A percentile compares a stretch with the other conserved stretches of the same genome.
Evolutionary conservation across 116 monocot species (phyloP).

Genomic region (Papilionanthe hybrid): DNA sequence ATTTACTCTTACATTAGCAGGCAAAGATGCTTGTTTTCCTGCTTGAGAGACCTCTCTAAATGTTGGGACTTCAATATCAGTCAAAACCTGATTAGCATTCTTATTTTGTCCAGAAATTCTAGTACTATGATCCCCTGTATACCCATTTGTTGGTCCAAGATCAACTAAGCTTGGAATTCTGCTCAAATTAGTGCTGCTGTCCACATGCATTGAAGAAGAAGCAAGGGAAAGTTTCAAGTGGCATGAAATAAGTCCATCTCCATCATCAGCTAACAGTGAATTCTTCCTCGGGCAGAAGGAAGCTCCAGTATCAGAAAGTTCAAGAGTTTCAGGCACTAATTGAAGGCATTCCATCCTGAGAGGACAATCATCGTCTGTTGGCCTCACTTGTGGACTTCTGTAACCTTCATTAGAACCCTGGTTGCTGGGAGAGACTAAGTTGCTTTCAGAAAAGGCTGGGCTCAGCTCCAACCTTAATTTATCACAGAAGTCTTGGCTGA

Average conservation of each 20-base stretch:
- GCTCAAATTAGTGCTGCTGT: conserved; percentile 12
- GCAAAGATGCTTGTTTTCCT: conserved; percentile 16
- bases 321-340: conserved; percentile 33
- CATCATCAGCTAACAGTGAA: conserved; percentile 31
- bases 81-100: neutral
- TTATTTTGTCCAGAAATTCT: conserved; percentile 4
- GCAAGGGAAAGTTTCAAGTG: conserved; percentile 80
- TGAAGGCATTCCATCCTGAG: conserved; percentile 9
- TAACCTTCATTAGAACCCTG: conserved; percentile 47
- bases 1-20: conserved; percentile 50
- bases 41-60: conserved; percentile 6
- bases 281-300: conserved; percentile 46
- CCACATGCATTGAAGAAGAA: conserved; percentile 55
- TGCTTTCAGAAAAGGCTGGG: conserved; percentile 41
- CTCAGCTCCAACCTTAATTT: conserved; percentile 70
- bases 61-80: conserved; percentile 8
- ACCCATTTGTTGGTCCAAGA: conserved; percentile 8
- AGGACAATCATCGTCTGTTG: conserved; percentile 3
- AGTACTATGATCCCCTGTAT: conserved; percentile 9
- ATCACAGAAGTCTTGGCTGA: conserved; percentile 57
- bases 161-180: conserved; percentile 15
- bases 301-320: conserved; percentile 47
- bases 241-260: conserved; percentile 46
- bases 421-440: conserved; percentile 30
- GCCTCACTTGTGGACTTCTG: conserved; percentile 22